These are phyloP conservation scores for Cenchrus purpureus DNA, from an alignment of 176 grass and related monocot species.

Conservation along the genomic window DNA sequence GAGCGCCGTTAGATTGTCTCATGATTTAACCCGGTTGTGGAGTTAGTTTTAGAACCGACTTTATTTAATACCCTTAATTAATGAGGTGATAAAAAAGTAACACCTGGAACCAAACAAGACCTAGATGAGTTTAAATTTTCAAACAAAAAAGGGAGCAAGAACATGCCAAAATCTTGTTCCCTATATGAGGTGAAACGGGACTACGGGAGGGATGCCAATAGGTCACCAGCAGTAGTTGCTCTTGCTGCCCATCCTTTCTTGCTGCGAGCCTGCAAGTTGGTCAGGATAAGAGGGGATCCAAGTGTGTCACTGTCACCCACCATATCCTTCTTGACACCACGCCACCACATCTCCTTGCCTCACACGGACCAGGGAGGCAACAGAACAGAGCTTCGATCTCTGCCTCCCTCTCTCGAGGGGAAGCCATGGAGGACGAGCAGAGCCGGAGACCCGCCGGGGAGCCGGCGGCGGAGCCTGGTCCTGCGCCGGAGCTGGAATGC, in stretches of 20 bases:
- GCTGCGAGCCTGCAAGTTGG: neutral
- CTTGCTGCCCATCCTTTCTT: neutral
- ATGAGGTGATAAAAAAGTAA: no score
- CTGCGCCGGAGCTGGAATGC: neutral
- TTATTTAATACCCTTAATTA: no score
- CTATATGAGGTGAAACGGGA: neutral
- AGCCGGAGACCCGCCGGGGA: neutral
- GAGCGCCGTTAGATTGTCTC: no score
- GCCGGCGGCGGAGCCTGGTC: neutral
- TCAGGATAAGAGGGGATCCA: slow-evolving; percentile 22
- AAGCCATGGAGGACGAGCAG: slow-evolving; percentile 49
- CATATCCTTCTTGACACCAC: neutral
- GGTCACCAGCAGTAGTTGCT: neutral
- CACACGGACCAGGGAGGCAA: neutral
- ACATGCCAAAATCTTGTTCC: neutral
- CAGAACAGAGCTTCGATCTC: neutral
- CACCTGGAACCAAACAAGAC: no score
- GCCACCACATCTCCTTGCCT: neutral
- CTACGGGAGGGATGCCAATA: neutral
- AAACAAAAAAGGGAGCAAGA: neutral
- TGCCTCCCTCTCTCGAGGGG: neutral
- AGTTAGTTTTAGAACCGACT: no score
- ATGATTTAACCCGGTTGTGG: no score
- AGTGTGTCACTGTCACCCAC: no score
- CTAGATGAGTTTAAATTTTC: neutral